These are phyloP conservation scores for Letharia columbiana DNA, from an alignment of 495 filamentous ascomycete genomes.

Conservation along the genomic window DNA sequence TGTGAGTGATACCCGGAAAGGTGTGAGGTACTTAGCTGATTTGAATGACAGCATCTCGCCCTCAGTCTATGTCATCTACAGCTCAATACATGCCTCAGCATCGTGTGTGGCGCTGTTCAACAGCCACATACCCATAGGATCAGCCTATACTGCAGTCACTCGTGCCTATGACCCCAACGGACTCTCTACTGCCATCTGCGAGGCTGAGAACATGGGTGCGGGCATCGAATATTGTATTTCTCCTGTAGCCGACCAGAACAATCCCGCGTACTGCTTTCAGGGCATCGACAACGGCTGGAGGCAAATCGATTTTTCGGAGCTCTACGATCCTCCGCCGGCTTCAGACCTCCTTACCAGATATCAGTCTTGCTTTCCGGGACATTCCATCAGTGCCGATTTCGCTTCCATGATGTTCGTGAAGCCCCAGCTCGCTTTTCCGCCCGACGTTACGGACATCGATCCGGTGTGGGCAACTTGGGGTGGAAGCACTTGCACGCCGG, in stretches of 20 bases:
- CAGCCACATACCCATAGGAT: conserved; percentile 8
- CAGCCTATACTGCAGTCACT: conserved; percentile 10
- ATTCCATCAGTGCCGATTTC: conserved; percentile 8
- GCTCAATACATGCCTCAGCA: conserved; percentile 7
- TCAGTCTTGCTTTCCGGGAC: conserved; percentile 10
- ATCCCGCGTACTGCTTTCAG: conserved; percentile 2
- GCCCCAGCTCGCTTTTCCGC: conserved; percentile 16
- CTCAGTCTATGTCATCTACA: conserved; percentile 18
- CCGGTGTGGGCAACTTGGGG: conserved; percentile 14
- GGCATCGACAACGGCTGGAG: conserved; percentile 14
- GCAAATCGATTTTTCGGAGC: conserved; percentile 10
- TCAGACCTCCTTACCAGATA: conserved; percentile 11
- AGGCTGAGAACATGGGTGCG: conserved; percentile 3
- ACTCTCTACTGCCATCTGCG: conserved; percentile 16
- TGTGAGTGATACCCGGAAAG: neutral
- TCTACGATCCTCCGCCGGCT: conserved; percentile 11
- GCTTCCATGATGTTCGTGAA: conserved; percentile 15
- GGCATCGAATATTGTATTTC: conserved; percentile 9
- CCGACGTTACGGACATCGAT: conserved; percentile 15
- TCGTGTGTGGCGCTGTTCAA: conserved; percentile 13
- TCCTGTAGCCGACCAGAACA: conserved; percentile 1
- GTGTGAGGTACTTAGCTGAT: neutral
- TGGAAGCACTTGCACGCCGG: conserved; percentile 14
- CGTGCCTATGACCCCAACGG: conserved; percentile 15
- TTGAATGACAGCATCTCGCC: conserved; percentile 9